These are phyloP conservation scores for Jaltomata sinuosa DNA, from an alignment of 257 asterid species.

Conservation along the genomic window DNA sequence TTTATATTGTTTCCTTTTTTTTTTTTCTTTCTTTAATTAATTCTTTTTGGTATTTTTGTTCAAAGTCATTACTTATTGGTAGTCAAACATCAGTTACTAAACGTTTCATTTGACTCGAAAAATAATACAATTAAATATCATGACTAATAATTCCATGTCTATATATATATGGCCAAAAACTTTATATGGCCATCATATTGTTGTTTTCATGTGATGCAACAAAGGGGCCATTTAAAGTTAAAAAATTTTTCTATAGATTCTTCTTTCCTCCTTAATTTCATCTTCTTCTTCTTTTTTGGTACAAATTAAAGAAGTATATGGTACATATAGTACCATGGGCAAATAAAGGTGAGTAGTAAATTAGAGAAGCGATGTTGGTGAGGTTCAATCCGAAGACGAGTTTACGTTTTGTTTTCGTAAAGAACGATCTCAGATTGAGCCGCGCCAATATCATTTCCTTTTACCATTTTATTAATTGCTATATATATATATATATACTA, in stretches of 20 bases:
- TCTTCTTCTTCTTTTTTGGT: background rate
- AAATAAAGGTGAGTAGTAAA: background rate
- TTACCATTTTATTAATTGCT: background rate
- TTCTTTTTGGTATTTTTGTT: background rate
- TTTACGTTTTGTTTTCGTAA: constrained; percentile 39
- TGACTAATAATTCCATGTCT: background rate
- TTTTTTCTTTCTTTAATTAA: background rate
- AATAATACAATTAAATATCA: background rate
- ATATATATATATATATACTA: background rate
- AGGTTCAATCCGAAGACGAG: constrained; percentile 90
- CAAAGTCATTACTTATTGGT: background rate
- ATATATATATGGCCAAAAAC: too few species aligned
- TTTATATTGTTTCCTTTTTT: too few species aligned
- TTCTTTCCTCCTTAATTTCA: background rate
- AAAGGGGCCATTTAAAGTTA: background rate
- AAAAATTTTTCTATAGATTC: background rate
- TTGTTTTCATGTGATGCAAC: constrained; percentile 1
- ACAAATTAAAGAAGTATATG: background rate
- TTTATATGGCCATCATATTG: background rate
- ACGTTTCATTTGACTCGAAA: background rate
- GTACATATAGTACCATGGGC: background rate
- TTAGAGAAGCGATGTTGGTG: constrained; percentile 73
- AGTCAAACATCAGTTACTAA: background rate
- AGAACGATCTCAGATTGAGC: constrained; percentile 85
- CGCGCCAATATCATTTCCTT: constrained; percentile 88